Conservation (phyloP, 805 yeast species). For the Candida berthetii region DNA sequence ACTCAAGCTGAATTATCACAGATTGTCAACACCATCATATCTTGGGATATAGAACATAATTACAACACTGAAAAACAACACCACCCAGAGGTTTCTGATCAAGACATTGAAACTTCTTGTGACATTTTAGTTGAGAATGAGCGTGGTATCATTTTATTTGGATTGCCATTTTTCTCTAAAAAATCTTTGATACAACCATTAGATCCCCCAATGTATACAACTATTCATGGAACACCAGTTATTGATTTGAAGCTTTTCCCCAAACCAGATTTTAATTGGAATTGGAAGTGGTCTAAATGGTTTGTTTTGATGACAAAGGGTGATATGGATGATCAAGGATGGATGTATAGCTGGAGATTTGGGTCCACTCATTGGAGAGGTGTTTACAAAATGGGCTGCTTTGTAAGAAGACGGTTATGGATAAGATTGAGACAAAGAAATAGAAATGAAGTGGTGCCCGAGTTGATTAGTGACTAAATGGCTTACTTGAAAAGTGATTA, state of each 20-base stretch:
- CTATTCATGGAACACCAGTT: conserved; percentile 20
- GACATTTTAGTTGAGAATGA: conserved; percentile 49
- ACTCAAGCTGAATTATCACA: not conserved
- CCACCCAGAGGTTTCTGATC: not conserved
- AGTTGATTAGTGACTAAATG: not conserved
- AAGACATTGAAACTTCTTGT: conserved; percentile 6
- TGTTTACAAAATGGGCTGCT: conserved; percentile 47
- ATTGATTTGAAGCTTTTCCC: conserved; percentile 18
- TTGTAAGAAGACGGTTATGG: conserved; percentile 68
- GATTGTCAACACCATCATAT: not conserved
- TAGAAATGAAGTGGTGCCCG: not conserved
- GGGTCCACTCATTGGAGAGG: conserved; percentile 56
- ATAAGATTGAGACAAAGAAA: conserved; percentile 25
- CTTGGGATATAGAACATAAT: not conserved
- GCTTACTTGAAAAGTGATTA: too few relatives aligned
- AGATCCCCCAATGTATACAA: conserved; percentile 38
- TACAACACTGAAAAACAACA: not conserved
- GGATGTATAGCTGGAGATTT: conserved; percentile 60
- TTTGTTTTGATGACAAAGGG: conserved; percentile 56
- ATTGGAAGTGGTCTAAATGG: conserved; percentile 70
- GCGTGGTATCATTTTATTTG: conserved; percentile 46
- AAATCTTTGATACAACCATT: conserved; percentile 37
- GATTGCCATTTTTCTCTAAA: conserved; percentile 43
- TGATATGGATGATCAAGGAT: conserved; percentile 82
- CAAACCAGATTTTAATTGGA: conserved; percentile 56